A percentile compares a stretch with the other conserved stretches of the same genome.
These are phyloP conservation scores for Metarhizium sp. DNA, from an alignment of 2,329 filamentous ascomycete genomes.

Conservation along the genomic window DNA sequence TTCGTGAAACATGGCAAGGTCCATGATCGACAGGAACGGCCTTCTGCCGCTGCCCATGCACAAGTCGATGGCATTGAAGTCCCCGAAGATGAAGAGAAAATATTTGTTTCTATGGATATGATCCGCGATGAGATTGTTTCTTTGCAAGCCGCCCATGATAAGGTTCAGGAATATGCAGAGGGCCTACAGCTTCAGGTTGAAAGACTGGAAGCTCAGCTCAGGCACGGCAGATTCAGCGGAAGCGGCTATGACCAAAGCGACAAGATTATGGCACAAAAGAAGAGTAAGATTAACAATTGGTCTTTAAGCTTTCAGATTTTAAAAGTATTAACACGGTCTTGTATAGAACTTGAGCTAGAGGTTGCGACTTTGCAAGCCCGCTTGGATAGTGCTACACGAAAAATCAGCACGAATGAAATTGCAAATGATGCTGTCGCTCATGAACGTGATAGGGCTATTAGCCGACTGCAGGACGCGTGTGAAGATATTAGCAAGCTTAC, in stretches of 20 bases:
- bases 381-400: slow-evolving; percentile 53
- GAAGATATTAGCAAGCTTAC: slow-evolving; percentile 44
- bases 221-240: slow-evolving; percentile 33
- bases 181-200: slow-evolving; percentile 43
- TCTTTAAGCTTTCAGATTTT: slow-evolving; percentile 2
- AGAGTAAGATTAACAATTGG: slow-evolving; percentile 33
- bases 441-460: slow-evolving; percentile 57
- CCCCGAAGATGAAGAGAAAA: slow-evolving; percentile 45
- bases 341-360: slow-evolving; percentile 46
- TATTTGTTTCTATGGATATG: slow-evolving; percentile 54
- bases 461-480: slow-evolving; percentile 52
- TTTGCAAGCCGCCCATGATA: slow-evolving; percentile 46
- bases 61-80: slow-evolving; percentile 41
- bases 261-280: slow-evolving; percentile 42
- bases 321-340: slow-evolving; percentile 1
- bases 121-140: slow-evolving; percentile 48
- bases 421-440: slow-evolving; percentile 51
- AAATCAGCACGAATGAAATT: slow-evolving; percentile 52
- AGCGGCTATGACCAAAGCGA: slow-evolving; percentile 33
- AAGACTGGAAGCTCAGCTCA: slow-evolving; percentile 38
- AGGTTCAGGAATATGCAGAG: slow-evolving; percentile 44
- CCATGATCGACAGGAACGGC: slow-evolving; percentile 30
- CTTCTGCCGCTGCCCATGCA: slow-evolving; percentile 28
- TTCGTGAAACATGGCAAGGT: slow-evolving; percentile 46
- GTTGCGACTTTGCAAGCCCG: slow-evolving; percentile 51